A percentile compares a stretch with the other conserved stretches of the same genome.
phyloP scores from a whole-genome alignment of 192 early-diverging fungal species.

The Backusella mclennaniae region DNA sequence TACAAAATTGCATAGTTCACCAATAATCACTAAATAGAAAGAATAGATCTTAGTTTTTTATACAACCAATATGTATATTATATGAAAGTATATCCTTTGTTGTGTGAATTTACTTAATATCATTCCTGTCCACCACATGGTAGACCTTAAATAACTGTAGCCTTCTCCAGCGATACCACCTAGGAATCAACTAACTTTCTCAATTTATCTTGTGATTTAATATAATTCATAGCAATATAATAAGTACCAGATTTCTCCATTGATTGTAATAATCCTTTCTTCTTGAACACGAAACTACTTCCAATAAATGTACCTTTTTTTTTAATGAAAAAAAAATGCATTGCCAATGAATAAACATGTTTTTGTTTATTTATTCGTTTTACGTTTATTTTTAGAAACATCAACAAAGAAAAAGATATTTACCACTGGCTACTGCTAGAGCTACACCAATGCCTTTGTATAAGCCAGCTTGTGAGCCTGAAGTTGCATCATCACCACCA shows the following conservation, averaged over 20 bases:
- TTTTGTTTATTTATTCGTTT: neutral
- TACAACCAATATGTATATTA: neutral
- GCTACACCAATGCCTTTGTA: slow-evolving; percentile 79
- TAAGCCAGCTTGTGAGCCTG: slow-evolving; percentile 20
- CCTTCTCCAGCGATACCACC: slow-evolving; percentile 54
- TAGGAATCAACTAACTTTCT: neutral
- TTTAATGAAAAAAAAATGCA: slow-evolving; percentile 9
- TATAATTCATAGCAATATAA: neutral
- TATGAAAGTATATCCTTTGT: neutral
- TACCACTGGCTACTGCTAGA: slow-evolving; percentile 69
- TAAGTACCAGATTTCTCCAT: slow-evolving; percentile 50
- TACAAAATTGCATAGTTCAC: slow-evolving; percentile 93
- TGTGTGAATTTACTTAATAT: slow-evolving; percentile 42
- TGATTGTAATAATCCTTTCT: slow-evolving; percentile 87
- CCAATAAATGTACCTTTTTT: slow-evolving; percentile 83
- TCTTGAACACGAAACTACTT: slow-evolving; percentile 92
- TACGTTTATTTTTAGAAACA: neutral
- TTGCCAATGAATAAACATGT: neutral
- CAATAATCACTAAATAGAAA: slow-evolving; percentile 77
- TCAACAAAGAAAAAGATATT: neutral
- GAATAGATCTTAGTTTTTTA: neutral
- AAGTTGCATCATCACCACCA: neutral
- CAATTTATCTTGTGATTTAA: slow-evolving; percentile 9
- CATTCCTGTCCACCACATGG: slow-evolving; percentile 63
- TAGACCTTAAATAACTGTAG: slow-evolving; percentile 51